These are phyloP conservation scores for Diddensiella transvaalensis DNA, from an alignment of 805 yeast genomes.

Conservation along the genomic window DNA sequence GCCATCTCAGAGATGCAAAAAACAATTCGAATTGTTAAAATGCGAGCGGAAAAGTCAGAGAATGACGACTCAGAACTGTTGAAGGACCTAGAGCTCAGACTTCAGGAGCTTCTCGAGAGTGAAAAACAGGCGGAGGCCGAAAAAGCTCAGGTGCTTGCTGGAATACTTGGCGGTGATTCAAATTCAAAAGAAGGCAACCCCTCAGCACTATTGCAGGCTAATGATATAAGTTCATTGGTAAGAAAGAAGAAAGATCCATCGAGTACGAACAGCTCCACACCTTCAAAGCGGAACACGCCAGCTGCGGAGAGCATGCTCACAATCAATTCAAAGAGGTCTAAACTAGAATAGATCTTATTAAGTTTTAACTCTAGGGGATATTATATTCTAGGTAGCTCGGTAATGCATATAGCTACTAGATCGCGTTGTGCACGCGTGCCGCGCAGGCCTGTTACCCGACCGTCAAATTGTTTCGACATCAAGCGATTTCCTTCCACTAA, in stretches of 20 bases:
- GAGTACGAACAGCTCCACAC: not conserved
- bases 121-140: constrained; percentile 15
- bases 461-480: too few species aligned
- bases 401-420: too few species aligned
- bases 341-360: too few species aligned
- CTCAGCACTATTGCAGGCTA: constrained; percentile 24
- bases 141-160: constrained; percentile 19
- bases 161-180: constrained; percentile 21
- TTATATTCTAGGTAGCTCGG: too few species aligned
- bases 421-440: too few species aligned
- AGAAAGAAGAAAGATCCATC: constrained; percentile 19
- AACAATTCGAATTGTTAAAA: constrained; percentile 50
- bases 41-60: constrained; percentile 37
- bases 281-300: not conserved
- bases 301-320: not conserved
- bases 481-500: too few species aligned
- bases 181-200: constrained; percentile 12
- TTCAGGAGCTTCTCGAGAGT: constrained; percentile 21
- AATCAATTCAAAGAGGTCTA: not conserved
- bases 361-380: too few species aligned
- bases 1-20: constrained; percentile 53
- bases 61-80: constrained; percentile 37
- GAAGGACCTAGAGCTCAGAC: constrained; percentile 32
- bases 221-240: constrained; percentile 30
- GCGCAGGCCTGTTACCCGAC: too few species aligned